These are phyloP conservation scores for Mortierella hygrophila DNA, from an alignment of 192 early-diverging fungal species.

Conservation along the genomic window DNA sequence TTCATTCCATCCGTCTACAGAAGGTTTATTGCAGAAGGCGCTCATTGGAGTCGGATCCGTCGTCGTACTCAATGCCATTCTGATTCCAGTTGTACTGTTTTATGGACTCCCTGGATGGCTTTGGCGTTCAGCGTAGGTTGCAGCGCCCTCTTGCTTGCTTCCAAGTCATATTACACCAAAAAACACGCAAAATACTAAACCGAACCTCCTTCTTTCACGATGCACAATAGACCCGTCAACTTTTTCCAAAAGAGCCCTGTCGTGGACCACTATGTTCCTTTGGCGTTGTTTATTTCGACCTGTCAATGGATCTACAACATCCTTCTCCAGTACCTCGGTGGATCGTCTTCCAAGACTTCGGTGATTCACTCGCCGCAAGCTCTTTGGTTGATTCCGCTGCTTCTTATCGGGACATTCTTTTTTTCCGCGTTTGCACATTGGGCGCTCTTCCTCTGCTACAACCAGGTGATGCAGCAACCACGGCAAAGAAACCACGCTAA, in stretches of 20 bases:
- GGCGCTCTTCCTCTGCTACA: conserved; percentile 50
- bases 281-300: conserved; percentile 53
- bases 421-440: conserved; percentile 46
- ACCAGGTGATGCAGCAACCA: conserved; percentile 44
- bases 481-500: background rate
- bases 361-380: conserved; percentile 44
- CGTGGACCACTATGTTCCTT: conserved; percentile 50
- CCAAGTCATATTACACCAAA: background rate
- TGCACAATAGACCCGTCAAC: conserved; percentile 42
- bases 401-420: conserved; percentile 52
- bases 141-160: background rate
- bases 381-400: conserved; percentile 47
- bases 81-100: conserved; percentile 44
- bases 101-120: conserved; percentile 51
- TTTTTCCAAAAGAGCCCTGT: conserved; percentile 56
- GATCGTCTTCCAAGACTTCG: conserved; percentile 14
- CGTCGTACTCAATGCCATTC: conserved; percentile 21
- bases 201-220: background rate
- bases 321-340: conserved; percentile 47
- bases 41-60: conserved; percentile 38
- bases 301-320: conserved; percentile 57
- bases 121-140: conserved; percentile 52
- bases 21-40: conserved; percentile 33
- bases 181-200: background rate
- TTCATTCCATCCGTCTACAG: conserved; percentile 23